Conservation (phyloP, 805 yeast genomes). For the Jamesozyma spencerorum region DNA sequence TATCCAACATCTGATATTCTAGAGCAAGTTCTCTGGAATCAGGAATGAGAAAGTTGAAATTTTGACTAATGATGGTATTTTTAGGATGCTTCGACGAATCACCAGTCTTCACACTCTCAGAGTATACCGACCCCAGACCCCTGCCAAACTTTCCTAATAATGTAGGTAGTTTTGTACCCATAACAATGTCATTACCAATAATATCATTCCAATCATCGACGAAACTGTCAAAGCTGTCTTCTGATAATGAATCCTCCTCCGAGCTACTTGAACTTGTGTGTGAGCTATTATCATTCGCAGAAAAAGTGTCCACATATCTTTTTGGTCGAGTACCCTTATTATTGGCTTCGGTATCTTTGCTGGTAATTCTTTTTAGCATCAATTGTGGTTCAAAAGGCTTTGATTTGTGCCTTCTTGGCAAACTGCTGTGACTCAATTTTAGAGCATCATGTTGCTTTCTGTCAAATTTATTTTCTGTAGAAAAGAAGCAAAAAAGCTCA, state of each 20-base stretch:
- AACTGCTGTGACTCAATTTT: slow-evolving; percentile 20
- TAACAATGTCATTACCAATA: slow-evolving; percentile 44
- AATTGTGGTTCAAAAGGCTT: not conserved
- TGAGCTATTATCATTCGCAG: slow-evolving; percentile 8
- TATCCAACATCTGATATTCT: slow-evolving; percentile 58
- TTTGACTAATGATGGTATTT: slow-evolving; percentile 54
- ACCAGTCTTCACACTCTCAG: slow-evolving; percentile 19
- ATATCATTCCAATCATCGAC: slow-evolving; percentile 63
- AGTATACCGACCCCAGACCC: slow-evolving; percentile 18
- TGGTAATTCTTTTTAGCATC: slow-evolving; percentile 4
- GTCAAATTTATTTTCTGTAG: slow-evolving; percentile 40
- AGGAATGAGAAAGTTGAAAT: slow-evolving; percentile 64
- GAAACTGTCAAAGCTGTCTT: slow-evolving; percentile 45
- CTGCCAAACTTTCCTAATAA: slow-evolving; percentile 25
- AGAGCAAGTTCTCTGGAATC: slow-evolving; percentile 62
- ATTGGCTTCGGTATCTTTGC: not conserved
- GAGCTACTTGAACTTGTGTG: slow-evolving; percentile 13
- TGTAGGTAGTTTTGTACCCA: slow-evolving; percentile 45
- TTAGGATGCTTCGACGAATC: slow-evolving; percentile 29
- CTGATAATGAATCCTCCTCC: slow-evolving; percentile 19
- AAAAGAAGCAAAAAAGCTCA: slow-evolving; percentile 71
- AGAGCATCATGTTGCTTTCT: slow-evolving; percentile 31
- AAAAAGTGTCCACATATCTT: slow-evolving; percentile 27
- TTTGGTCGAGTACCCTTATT: slow-evolving; percentile 17
- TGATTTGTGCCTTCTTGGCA: slow-evolving; percentile 13